Evolutionary conservation across 306 rosid genomes (phyloP).

Genomic region (Citrullus colocynthis): DNA sequence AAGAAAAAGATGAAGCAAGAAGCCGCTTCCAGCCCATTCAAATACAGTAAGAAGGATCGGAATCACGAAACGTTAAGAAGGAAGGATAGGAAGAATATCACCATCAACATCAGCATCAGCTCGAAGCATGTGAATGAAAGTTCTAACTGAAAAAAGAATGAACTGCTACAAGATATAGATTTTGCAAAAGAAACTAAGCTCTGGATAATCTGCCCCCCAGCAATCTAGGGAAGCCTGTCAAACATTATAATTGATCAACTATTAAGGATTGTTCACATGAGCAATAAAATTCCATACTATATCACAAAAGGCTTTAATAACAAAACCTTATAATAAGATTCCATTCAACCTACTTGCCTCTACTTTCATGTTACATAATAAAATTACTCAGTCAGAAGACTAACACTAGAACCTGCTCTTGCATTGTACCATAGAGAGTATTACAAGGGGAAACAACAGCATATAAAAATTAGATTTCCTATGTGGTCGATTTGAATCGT

Average conservation of each 20-base stretch:
- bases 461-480: not conserved
- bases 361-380: not conserved
- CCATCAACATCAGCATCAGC: not conserved
- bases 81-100: not conserved
- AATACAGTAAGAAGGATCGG: not conserved
- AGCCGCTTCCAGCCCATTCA: not conserved
- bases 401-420: conserved; percentile 3
- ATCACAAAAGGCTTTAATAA: conserved; percentile 2
- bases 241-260: conserved; percentile 28
- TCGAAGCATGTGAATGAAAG: not conserved
- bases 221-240: conserved; percentile 59
- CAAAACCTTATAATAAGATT: not conserved
- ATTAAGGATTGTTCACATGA: conserved; percentile 26
- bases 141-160: conserved; percentile 4
- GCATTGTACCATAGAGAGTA: not conserved
- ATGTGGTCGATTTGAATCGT: not conserved
- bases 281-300: conserved; percentile 4
- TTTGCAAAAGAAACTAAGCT: conserved; percentile 1
- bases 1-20: not conserved
- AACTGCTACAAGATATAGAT: not conserved
- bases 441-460: not conserved
- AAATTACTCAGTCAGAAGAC: conserved; percentile 1
- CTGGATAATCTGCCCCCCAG: conserved; percentile 30
- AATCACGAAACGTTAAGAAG: not conserved
- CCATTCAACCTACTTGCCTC: not conserved